phyloP scores from a whole-genome alignment of 805 yeast species.

The Spathaspora arborariae region DNA sequence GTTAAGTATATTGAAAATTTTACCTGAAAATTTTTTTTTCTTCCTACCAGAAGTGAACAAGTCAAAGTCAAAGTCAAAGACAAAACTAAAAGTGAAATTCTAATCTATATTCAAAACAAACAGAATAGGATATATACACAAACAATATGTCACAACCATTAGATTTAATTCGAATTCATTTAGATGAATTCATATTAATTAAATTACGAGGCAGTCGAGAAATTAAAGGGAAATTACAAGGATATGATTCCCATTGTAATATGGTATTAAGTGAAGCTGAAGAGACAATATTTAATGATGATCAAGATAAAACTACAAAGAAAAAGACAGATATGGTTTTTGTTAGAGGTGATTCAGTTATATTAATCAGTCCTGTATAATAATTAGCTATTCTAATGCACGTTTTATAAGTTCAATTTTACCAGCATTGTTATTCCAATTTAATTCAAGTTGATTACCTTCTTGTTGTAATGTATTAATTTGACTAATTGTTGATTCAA shows the following conservation, averaged over 20 bases:
- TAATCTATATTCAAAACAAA: too few species aligned
- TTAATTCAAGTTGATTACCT: slow-evolving; percentile 28
- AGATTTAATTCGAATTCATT: slow-evolving; percentile 77
- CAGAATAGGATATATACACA: too few species aligned
- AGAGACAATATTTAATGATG: slow-evolving; percentile 69
- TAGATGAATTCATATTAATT: slow-evolving; percentile 83
- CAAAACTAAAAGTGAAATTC: too few species aligned
- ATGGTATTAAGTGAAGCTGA: slow-evolving; percentile 90
- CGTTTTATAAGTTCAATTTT: slow-evolving; percentile 26
- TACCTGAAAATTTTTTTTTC: not conserved
- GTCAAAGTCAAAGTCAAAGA: not conserved
- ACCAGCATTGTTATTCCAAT: slow-evolving; percentile 33
- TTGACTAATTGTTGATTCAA: slow-evolving; percentile 19
- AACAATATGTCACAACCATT: slow-evolving; percentile 63
- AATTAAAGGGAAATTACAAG: slow-evolving; percentile 83
- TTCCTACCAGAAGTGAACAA: not conserved
- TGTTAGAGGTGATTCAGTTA: slow-evolving; percentile 97
- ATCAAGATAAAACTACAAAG: slow-evolving; percentile 43
- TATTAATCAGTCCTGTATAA: slow-evolving; percentile 56
- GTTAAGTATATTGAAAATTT: not conserved
- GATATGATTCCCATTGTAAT: slow-evolving; percentile 95
- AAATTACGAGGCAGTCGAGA: slow-evolving; percentile 94
- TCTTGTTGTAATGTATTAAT: slow-evolving; percentile 27
- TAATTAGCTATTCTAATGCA: slow-evolving; percentile 10
- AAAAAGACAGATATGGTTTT: slow-evolving; percentile 86